Conservation (phyloP, 306 rosid genomes). For the Cicer pinnatifidum region DNA sequence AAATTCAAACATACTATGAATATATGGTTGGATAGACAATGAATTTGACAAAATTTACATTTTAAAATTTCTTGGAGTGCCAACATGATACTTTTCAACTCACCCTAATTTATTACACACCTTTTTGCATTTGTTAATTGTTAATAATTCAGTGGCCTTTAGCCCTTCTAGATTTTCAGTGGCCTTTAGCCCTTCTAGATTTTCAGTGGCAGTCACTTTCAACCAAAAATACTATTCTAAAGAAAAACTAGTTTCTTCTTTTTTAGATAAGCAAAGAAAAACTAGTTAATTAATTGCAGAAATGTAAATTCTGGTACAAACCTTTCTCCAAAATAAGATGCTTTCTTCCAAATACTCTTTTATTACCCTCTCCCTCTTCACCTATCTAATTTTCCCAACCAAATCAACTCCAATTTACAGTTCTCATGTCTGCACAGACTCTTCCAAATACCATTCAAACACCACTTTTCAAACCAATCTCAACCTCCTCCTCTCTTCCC, state of each 20-base stretch:
- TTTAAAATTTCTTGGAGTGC: too few species aligned
- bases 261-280: neutral
- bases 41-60: too few species aligned
- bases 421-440: constrained; percentile 34
- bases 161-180: constrained; percentile 7
- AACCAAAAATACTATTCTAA: neutral
- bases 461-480: constrained; percentile 54
- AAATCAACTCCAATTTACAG: constrained; percentile 34
- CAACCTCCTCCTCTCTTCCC: constrained; percentile 50
- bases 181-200: neutral
- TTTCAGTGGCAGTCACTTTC: constrained; percentile 25
- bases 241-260: neutral
- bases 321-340: constrained; percentile 40
- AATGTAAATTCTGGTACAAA: neutral
- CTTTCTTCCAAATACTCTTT: constrained; percentile 14
- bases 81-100: too few species aligned
- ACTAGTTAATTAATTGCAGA: neutral
- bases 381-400: constrained; percentile 7
- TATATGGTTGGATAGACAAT: neutral
- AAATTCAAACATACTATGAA: neutral
- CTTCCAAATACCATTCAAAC: constrained; percentile 47
- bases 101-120: too few species aligned
- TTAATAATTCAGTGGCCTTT: too few species aligned
- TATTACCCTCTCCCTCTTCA: constrained; percentile 34
- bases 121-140: too few species aligned